A percentile compares a stretch with the other conserved stretches of the same genome.
These are phyloP conservation scores for Aspergillus tubingensis DNA, from an alignment of 2,329 filamentous ascomycete genomes.

Conservation along the genomic window DNA sequence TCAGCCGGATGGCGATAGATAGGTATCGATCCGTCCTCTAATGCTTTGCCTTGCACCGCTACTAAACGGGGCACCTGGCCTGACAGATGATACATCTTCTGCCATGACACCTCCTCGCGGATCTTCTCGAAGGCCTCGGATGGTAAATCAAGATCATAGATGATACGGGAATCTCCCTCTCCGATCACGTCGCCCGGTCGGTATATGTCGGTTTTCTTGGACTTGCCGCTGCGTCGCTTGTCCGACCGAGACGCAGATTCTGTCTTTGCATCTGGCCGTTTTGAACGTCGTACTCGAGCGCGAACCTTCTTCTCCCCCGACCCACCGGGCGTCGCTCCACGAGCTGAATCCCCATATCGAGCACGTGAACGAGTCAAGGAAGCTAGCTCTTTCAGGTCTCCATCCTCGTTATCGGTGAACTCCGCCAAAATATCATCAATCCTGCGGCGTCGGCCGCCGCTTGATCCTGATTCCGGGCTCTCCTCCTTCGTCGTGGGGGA, in stretches of 20 bases:
- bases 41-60: slow-evolving; percentile 77
- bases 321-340: background rate
- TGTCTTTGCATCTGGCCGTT: slow-evolving; percentile 24
- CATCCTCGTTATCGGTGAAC: slow-evolving; percentile 20
- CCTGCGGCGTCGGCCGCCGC: slow-evolving; percentile 9
- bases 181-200: slow-evolving; percentile 63
- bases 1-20: slow-evolving; percentile 96
- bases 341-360: slow-evolving; percentile 16
- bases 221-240: slow-evolving; percentile 24
- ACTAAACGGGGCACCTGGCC: slow-evolving; percentile 90
- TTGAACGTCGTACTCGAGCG: slow-evolving; percentile 29
- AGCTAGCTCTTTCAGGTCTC: slow-evolving; percentile 23
- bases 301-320: slow-evolving; percentile 24
- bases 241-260: slow-evolving; percentile 15
- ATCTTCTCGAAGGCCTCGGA: slow-evolving; percentile 67
- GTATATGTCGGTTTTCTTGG: slow-evolving; percentile 32
- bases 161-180: slow-evolving; percentile 77
- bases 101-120: slow-evolving; percentile 77
- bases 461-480: slow-evolving; percentile 10
- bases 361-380: slow-evolving; percentile 21
- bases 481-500: slow-evolving; percentile 12
- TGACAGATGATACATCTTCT: slow-evolving; percentile 88
- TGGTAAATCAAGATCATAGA: slow-evolving; percentile 67
- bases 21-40: slow-evolving; percentile 69
- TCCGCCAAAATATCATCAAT: slow-evolving; percentile 18